Percentiles rank a stretch among this genome's conserved stretches.
Evolutionary conservation across 139 green algal genomes (phyloP).

Genomic region (Micractinium sp.): DNA sequence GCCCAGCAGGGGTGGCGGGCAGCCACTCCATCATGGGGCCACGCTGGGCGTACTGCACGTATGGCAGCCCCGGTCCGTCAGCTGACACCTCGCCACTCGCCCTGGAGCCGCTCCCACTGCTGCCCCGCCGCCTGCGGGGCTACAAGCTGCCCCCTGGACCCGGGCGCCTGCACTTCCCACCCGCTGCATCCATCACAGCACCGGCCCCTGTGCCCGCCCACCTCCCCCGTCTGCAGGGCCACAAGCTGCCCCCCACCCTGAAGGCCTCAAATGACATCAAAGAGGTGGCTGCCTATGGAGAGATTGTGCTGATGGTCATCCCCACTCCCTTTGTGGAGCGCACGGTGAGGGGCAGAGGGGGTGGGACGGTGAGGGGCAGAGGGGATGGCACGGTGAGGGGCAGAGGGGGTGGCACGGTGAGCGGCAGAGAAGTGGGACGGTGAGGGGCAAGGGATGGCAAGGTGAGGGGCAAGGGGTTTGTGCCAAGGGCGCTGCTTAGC

Average conservation of each 20-base stretch:
- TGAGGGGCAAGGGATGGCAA: background rate
- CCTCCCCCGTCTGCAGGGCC: conserved; percentile 44
- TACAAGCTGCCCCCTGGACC: background rate
- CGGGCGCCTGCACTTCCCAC: background rate
- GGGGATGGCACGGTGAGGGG: background rate
- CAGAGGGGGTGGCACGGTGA: no score
- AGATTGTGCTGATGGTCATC: conserved; percentile 86
- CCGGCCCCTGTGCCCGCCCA: background rate
- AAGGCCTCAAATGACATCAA: conserved; percentile 57
- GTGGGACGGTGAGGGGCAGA: background rate
- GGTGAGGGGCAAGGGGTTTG: background rate
- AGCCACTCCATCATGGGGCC: no score
- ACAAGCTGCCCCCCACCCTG: conserved; percentile 60
- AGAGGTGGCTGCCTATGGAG: conserved; percentile 43
- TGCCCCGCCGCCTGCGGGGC: background rate
- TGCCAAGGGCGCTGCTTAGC: no score
- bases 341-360: conserved; percentile 51
- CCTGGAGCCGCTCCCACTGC: no score
- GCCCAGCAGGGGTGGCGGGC: no score
- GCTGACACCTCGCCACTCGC: no score
- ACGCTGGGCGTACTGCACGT: no score
- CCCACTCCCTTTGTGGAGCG: conserved; percentile 79
- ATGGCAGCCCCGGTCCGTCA: no score
- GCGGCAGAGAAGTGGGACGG: background rate
- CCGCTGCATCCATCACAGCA: background rate